phyloP scores from a whole-genome alignment of 176 grass and related monocot species.

The Aegilops bicornis region DNA sequence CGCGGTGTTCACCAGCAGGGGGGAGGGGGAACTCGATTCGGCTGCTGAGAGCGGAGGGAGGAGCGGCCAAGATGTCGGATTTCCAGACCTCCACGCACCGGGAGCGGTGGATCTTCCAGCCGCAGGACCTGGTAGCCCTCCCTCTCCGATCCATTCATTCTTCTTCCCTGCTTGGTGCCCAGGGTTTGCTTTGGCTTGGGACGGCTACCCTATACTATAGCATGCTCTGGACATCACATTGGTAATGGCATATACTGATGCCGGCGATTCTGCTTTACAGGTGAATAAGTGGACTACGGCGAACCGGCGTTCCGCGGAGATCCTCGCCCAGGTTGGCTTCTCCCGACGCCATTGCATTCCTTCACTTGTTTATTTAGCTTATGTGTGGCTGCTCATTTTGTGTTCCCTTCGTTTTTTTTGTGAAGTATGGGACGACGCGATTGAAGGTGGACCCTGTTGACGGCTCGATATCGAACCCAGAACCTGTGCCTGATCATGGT shows the following conservation, averaged over 20 bases:
- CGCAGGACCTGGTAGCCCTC: conserved; percentile 65
- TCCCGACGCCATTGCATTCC: background rate
- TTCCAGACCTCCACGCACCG: conserved; percentile 87
- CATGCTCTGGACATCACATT: background rate
- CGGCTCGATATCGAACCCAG: conserved; percentile 61
- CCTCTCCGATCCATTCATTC: background rate
- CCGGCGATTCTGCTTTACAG: conserved; percentile 40
- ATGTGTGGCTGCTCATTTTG: conserved; percentile 21
- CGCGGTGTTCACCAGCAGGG: background rate
- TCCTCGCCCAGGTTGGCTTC: conserved; percentile 58
- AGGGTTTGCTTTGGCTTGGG: conserved; percentile 11
- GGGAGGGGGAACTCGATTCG: conserved; percentile 16
- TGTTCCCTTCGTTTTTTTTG: conserved; percentile 8
- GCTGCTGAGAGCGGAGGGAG: background rate
- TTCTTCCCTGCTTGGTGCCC: background rate
- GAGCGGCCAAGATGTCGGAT: conserved; percentile 59
- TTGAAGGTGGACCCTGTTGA: conserved; percentile 67
- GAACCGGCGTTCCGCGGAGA: conserved; percentile 61
- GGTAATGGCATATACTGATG: conserved; percentile 1
- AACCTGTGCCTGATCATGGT: conserved; percentile 62
- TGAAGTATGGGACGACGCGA: conserved; percentile 81
- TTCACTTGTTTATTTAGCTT: background rate
- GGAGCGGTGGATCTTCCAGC: conserved; percentile 80
- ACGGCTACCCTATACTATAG: background rate
- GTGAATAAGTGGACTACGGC: conserved; percentile 44